A percentile compares a stretch with the other conserved stretches of the same genome.
phyloP scores from a whole-genome alignment of 805 yeast species.

The Candida sanyiensis region DNA sequence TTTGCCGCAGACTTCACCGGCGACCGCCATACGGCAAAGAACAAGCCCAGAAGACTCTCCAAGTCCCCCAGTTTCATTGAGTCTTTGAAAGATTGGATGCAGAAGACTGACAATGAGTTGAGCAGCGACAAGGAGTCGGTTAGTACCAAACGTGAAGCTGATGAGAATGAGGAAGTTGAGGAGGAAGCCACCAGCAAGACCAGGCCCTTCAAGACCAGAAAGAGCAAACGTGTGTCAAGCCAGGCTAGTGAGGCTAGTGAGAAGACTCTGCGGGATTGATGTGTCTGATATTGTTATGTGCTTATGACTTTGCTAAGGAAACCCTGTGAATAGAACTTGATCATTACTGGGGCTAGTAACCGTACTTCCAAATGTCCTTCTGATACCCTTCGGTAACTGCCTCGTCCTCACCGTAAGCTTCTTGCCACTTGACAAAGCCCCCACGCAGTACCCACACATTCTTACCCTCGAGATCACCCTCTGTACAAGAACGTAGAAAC shows the following conservation, averaged over 20 bases:
- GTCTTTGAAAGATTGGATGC: constrained; percentile 31
- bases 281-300: neutral
- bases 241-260: constrained; percentile 1
- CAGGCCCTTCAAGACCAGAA: neutral
- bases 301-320: neutral
- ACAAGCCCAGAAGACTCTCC: constrained; percentile 6
- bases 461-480: constrained; percentile 28
- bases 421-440: constrained; percentile 85
- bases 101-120: constrained; percentile 22
- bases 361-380: constrained; percentile 37
- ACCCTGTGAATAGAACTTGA: neutral
- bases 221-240: neutral
- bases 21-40: constrained; percentile 33
- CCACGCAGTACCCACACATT: constrained; percentile 71
- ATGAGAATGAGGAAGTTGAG: constrained; percentile 6
- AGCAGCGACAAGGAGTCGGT: constrained; percentile 3
- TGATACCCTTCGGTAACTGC: constrained; percentile 56
- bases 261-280: neutral
- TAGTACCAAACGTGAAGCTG: constrained; percentile 15
- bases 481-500: constrained; percentile 36
- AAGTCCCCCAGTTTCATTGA: constrained; percentile 26
- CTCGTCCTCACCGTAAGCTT: constrained; percentile 59
- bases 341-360: constrained; percentile 14
- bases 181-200: neutral
- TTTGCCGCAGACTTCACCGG: constrained; percentile 60